Evolutionary conservation across 2,329 filamentous ascomycete species (phyloP), one percentile per base, ranked within the genome.

Genomic region (Phoma sp.): DNA sequence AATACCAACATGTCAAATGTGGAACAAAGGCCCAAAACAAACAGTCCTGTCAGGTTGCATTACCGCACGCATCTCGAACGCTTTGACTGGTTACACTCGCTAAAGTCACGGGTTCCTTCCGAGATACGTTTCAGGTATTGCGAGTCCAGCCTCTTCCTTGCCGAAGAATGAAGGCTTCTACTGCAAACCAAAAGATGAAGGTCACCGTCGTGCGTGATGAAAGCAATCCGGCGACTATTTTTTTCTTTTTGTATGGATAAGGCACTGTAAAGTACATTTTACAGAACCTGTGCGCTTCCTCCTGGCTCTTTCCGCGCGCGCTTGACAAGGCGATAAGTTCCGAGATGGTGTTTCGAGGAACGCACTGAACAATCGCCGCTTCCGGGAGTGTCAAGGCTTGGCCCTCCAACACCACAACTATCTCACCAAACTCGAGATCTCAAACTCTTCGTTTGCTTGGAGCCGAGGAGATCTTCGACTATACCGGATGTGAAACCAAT

Each of bases 21-120:
- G 43, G 54, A 55, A 73, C 68, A 72, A 73, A 73, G 69, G 53
- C 43, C 43, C 13, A 46, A 50, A 57, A 46, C 39, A 51, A 46
- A 39, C 49, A 43, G 39, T 33, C 27, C 40, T 35, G 35, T 41
- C 12, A 31, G 29, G 36, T 27, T 22, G 31, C 32, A 46, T 44
- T 19, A 10, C 52, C 40, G 52, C 46, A 50, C 46, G 45, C 45
- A 45, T 41, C 47, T 56, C 24, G 37, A 27, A 48, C 25, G 24
- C n/a, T 47, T 38, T 35, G 25, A 21, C 53, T 43, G 21, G 38
- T 29, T 39, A 56, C 36, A 22, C 32, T 15, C 41, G 22, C 21
- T 24, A 24, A 21, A 39, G 25, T 37, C 22, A 40, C 12, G 25
- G 31, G 13, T n/a, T 5, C 25, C 24, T 19, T 31, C 38, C 36